Evolutionary conservation across 1,284 basidiomycete species (phyloP).

Genomic region (Erythrobasidium hasegawianum): DNA sequence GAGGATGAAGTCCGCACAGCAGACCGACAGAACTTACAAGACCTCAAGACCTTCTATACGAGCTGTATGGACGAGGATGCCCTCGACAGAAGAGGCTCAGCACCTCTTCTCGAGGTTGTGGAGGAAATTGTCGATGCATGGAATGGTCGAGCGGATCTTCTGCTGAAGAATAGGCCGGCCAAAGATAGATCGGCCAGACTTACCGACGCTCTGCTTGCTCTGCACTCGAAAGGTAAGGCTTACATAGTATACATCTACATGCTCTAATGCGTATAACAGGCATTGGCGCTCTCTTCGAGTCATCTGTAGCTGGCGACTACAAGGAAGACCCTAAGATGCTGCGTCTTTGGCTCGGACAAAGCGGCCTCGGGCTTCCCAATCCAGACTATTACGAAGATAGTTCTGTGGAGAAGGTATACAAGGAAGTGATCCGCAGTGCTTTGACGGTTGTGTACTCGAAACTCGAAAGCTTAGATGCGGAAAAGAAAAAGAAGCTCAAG

Average conservation of each 20-base stretch:
- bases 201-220: conserved; percentile 76
- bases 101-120: conserved; percentile 52
- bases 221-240: conserved; percentile 72
- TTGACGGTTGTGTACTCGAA: conserved; percentile 54
- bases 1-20: conserved; percentile 41
- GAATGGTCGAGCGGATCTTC: conserved; percentile 43
- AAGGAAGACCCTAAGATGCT: conserved; percentile 84
- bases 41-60: conserved; percentile 73
- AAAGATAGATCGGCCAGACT: conserved; percentile 47
- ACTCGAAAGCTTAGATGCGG: conserved; percentile 58
- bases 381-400: conserved; percentile 88
- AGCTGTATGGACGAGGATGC: conserved; percentile 73
- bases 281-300: conserved; percentile 70
- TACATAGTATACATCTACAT: neutral
- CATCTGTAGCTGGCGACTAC: conserved; percentile 80
- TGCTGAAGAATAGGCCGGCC: conserved; percentile 11
- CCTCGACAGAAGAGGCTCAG: conserved; percentile 52
- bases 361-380: conserved; percentile 77
- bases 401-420: conserved; percentile 66
- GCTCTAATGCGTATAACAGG: conserved; percentile 52
- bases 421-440: conserved; percentile 56
- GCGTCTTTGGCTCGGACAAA: conserved; percentile 80
- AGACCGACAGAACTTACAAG: conserved; percentile 68
- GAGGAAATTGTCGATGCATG: conserved; percentile 50
- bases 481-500: conserved; percentile 46